Base-by-base conservation (phyloP, 208 protist species). In the Leptomonas pyrrhocoris region DNA sequence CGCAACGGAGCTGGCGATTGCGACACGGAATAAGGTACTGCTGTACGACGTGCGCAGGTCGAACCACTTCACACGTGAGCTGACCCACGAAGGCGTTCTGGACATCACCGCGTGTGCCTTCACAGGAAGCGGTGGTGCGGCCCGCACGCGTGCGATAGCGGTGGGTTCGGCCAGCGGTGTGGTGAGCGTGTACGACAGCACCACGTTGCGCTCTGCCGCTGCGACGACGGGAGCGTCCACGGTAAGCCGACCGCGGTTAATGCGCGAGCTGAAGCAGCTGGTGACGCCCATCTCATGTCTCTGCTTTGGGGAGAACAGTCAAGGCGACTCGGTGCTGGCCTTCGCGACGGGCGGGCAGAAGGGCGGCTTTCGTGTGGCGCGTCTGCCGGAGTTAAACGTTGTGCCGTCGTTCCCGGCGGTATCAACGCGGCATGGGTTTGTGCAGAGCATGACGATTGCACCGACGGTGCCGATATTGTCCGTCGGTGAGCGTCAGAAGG, bases 1-100 rank as follows among this genome's bases (percentile, higher is more conserved):
- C 18, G 38, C 85, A 28, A 74, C 85, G 13, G 83, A 93, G 65
- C 42, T 96, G 11, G 80, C 77, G 16, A 65, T 94, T 50, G 88
- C 92, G 3, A 81, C 81, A 7, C 83, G 79, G 34, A 84, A 84
- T 48, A 83, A 79, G 51, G 68, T 96, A 23, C 68, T 71, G 4
- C 68, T 96, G 12, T 96, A 94, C 65, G 92, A 96, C 49, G 68
- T 96, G 4, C 92, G 92, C 55, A 88, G 88, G 68, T 84, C 76
- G 2, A 83, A 79, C 19, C 81, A 75, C 23, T 86, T 89, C 59
- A 68, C 88, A 19, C 81, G 79, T 30, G 77, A 82, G 43, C 59
- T 91, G 48, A 68, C 67, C 8, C 87, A 96, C 61, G 79, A 86
- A 11, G 92, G 83, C 7, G 82, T 82, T 1, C 62, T 94, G 36